Base-by-base conservation (phyloP, 2,329 filamentous ascomycete species). In the Onygena corvina region DNA sequence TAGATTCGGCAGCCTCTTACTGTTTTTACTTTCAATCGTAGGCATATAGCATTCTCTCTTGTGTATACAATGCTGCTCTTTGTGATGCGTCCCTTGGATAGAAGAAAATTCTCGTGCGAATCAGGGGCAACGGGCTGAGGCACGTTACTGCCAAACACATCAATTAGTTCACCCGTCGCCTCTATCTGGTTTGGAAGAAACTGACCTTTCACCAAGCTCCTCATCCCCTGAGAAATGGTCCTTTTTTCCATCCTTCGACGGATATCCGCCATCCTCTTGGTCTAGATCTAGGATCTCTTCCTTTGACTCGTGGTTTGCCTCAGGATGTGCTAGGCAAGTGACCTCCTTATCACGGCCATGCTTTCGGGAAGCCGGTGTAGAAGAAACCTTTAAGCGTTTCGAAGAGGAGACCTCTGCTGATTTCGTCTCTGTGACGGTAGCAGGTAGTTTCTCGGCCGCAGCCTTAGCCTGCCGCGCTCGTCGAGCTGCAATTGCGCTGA, bases 401-500 rank as follows among this genome's bases (percentile, higher is more conserved):
- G 58, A 57, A 7, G 65, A 65, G 12, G 64, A 66, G 30, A 63
- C 67, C 12, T 42, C 53, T 20, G 38, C 48, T 7, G 54, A 35
- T 29, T 61, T 54, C 29, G 50, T 44, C 23, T 57, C 50, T 11
- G 57, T 47, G 45, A 56, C 52, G 44, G 59, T 58, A 6, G 34
- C 11, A 20, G 51, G 12, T 34, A 18, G 6, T 23, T 34, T 48
- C 60, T 61, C 42, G 57, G 54, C 47, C 61, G 60, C 51, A 66
- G 62, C 53, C n/a, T 31, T 48, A 20, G 46, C 47, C 38, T 53
- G 45, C 27, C 64, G 62, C 56, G 64, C 64, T 62, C 61, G 67
- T 57, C 67, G 67, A 52, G 67, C 67, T 23, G 67, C 67, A 53
- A 70, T 55, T 38, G 67, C 67, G 53, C 67, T 70, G 52, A 69